Conservation (phyloP, 352 stramenopile genomes). For the Globisporangium irregulare region DNA sequence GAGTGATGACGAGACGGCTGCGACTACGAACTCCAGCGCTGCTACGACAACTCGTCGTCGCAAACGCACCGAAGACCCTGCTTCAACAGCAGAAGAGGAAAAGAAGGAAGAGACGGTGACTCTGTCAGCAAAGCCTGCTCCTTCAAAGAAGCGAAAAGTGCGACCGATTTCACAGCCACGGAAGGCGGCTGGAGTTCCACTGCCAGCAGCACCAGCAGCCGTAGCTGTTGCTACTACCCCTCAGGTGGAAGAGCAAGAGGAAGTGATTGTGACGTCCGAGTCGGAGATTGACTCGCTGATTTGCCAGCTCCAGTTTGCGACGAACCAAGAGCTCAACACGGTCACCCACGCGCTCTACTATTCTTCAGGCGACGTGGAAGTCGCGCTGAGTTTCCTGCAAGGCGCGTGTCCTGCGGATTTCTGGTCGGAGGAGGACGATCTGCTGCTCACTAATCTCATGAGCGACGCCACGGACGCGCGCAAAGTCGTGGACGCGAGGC, state of each 20-base stretch:
- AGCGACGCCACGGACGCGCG: not conserved
- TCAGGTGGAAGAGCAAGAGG: not conserved
- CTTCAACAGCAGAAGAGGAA: not conserved
- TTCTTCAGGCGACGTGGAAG: constrained; percentile 26
- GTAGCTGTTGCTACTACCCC: not conserved
- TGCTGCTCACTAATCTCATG: constrained; percentile 36
- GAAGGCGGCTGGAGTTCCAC: not conserved
- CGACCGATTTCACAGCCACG: not conserved
- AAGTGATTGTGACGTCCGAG: constrained; percentile 22
- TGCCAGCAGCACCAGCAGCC: not conserved
- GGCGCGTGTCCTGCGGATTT: constrained; percentile 25
- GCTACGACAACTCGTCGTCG: not conserved
- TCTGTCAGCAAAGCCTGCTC: not conserved
- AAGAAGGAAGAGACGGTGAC: not conserved
- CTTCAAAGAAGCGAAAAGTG: constrained; percentile 14
- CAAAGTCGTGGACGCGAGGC: constrained; percentile 25
- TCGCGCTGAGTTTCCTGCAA: constrained; percentile 34
- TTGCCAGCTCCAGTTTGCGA: constrained; percentile 34
- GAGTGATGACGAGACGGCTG: not conserved
- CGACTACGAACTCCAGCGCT: not conserved
- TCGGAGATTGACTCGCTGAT: constrained; percentile 27
- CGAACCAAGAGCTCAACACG: constrained; percentile 19
- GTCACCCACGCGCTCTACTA: constrained; percentile 48
- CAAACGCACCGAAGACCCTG: not conserved
- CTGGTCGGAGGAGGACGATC: constrained; percentile 52